Base-by-base conservation (phyloP, 2,329 filamentous ascomycete species). In the Zymoseptoria pseudotritici region DNA sequence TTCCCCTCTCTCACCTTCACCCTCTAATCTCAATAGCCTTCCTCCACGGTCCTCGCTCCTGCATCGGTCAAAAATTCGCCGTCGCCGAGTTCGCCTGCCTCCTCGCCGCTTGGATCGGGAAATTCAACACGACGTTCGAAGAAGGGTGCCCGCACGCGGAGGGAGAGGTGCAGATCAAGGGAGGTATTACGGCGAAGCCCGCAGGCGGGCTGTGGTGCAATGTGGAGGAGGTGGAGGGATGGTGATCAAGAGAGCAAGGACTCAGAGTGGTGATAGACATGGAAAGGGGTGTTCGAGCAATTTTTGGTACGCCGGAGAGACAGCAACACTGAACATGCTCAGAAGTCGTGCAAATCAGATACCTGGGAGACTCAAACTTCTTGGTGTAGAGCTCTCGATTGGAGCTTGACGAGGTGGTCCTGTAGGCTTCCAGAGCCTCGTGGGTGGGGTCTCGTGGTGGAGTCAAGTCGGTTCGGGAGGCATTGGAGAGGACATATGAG, bases 1-100 rank as follows among this genome's bases (percentile, higher is more conserved):
- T 51, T 49, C n/a, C 36, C 46, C 21, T 4, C 8, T 19, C 19
- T 24, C 24, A 22, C 21, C 8, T 50, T 1, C 20, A 7, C 0
- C 13, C 8, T 50, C 20, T 52, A 5, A 20, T 13, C 11, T 20
- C 17, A 4, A n/a, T 2, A 60, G 58, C 90, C 0, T 96, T 96
- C 75, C 73, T 96, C 60, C 90, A 96, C 71, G 92, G 92, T 0
- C 91, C 91, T 1, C 79, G 91, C 57, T 89, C 87, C 70, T 96
- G 92, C 71, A 96, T 96, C 66, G 92, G 91, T 0, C 83, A 86
- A 73, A 80, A 80, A 2, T 96, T 96, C 75, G 89, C 92, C 0
- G 87, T 85, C 71, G 85, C 87, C 0, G 93, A 97, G 78, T 89
- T 96, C 74, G 90, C 90, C 8, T 93, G 88, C 70, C 76, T 97